Evolutionary conservation across 305 asterid genomes (phyloP).

Genomic region (Solanum hybrid): DNA sequence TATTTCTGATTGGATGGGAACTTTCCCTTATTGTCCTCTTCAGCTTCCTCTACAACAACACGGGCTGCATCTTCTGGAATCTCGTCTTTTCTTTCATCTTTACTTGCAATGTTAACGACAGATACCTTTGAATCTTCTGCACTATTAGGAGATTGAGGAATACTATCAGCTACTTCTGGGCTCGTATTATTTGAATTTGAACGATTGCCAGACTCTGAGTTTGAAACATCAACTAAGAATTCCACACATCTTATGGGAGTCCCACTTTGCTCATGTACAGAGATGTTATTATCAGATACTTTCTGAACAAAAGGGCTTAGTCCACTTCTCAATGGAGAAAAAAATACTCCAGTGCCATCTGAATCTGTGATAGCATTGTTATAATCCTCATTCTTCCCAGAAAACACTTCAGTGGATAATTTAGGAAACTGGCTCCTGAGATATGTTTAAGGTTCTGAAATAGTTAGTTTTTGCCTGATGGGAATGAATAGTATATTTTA

Average conservation of each 20-base stretch:
- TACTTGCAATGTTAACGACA: neutral
- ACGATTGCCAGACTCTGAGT: slow-evolving; percentile 26
- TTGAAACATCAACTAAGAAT: slow-evolving; percentile 27
- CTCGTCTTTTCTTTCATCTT: slow-evolving; percentile 8
- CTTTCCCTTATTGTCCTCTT: slow-evolving; percentile 14
- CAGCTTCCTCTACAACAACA: slow-evolving; percentile 11
- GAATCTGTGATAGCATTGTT: slow-evolving; percentile 13
- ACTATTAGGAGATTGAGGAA: slow-evolving; percentile 18
- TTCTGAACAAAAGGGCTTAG: slow-evolving; percentile 18
- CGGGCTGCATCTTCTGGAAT: slow-evolving; percentile 15
- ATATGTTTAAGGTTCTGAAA: slow-evolving; percentile 12
- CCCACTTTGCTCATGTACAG: slow-evolving; percentile 19
- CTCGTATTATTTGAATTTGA: slow-evolving; percentile 10
- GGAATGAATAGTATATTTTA: neutral
- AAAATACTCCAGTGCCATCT: slow-evolving; percentile 18
- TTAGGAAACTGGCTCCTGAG: slow-evolving; percentile 37
- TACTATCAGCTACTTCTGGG: slow-evolving; percentile 10
- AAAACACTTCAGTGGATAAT: slow-evolving; percentile 18
- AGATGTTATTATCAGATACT: slow-evolving; percentile 10
- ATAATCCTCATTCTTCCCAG: slow-evolving; percentile 22
- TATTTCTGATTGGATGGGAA: slow-evolving; percentile 10
- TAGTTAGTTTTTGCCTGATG: slow-evolving; percentile 8
- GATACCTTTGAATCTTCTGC: slow-evolving; percentile 18
- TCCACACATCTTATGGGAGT: slow-evolving; percentile 26
- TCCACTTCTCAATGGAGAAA: slow-evolving; percentile 16